phyloP scores from a whole-genome alignment of 2,329 filamentous ascomycete genomes.

The Aspergillus oerlinghausenensis region DNA sequence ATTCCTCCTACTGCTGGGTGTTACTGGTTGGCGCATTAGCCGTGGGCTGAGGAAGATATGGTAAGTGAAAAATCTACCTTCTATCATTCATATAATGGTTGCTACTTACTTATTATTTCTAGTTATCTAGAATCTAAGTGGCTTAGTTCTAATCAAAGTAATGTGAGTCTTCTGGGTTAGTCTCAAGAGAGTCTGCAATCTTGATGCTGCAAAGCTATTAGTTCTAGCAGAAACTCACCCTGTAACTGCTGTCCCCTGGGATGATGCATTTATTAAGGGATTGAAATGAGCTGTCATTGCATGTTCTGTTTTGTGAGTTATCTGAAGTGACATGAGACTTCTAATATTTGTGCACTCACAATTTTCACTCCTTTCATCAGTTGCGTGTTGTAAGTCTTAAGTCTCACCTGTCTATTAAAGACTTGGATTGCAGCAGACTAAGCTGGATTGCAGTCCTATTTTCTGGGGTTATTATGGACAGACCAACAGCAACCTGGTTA shows the following conservation, averaged over 20 bases:
- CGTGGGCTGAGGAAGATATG: neutral
- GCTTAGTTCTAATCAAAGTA: neutral
- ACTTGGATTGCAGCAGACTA: neutral
- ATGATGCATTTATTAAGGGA: neutral
- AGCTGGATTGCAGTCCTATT: neutral
- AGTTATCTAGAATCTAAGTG: neutral
- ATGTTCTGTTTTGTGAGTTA: neutral
- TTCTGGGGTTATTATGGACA: neutral
- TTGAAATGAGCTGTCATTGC: neutral
- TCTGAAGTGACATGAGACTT: neutral
- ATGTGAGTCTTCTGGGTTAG: neutral
- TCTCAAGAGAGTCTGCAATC: neutral
- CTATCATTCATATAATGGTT: neutral
- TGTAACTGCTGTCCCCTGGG: neutral
- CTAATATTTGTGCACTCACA: neutral
- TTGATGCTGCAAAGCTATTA: neutral
- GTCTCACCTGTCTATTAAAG: neutral
- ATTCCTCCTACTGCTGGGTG: constrained; percentile 1
- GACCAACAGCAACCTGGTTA: neutral
- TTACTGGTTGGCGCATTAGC: neutral
- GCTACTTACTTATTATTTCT: neutral
- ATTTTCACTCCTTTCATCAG: neutral
- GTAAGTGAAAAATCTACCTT: neutral
- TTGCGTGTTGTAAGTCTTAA: neutral
- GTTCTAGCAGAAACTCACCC: neutral